These are phyloP conservation scores for Didymella pinodella DNA, from an alignment of 2,329 filamentous ascomycete species.

Conservation along the genomic window DNA sequence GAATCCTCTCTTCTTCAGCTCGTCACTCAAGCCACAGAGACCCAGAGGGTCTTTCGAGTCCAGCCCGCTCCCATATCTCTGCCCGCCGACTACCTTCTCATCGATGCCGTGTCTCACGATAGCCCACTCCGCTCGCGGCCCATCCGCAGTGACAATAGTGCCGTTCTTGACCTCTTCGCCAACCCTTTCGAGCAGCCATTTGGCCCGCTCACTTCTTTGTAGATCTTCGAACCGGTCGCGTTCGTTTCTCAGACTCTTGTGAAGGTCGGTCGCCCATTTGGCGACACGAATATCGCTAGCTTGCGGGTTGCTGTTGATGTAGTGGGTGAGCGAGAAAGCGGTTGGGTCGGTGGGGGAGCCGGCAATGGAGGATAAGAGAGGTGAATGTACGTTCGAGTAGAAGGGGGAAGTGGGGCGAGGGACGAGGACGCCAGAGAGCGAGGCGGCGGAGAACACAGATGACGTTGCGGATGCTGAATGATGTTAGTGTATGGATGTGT, in stretches of 20 bases:
- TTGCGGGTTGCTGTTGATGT: constrained; percentile 65
- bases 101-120: constrained; percentile 39
- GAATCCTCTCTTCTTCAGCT: constrained; percentile 70
- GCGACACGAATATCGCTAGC: constrained; percentile 75
- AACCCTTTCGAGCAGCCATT: constrained; percentile 75
- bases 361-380: constrained; percentile 47
- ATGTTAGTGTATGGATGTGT: background rate
- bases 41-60: constrained; percentile 80
- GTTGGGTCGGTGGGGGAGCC: constrained; percentile 38
- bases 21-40: constrained; percentile 72
- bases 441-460: constrained; percentile 46
- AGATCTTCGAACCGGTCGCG: constrained; percentile 72
- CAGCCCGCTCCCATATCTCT: constrained; percentile 43
- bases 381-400: constrained; percentile 47
- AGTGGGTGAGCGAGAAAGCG: constrained; percentile 51
- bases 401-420: constrained; percentile 47
- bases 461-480: constrained; percentile 42
- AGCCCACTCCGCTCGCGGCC: constrained; percentile 46
- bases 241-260: constrained; percentile 77
- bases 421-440: constrained; percentile 51
- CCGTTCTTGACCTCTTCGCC: constrained; percentile 65
- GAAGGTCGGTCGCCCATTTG: constrained; percentile 83
- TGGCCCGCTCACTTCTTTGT: constrained; percentile 66
- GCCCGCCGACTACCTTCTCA: constrained; percentile 33
- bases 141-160: constrained; percentile 38